These are phyloP conservation scores for Ceratocystis harringtonii DNA, from an alignment of 2,329 filamentous ascomycete genomes.

Conservation along the genomic window DNA sequence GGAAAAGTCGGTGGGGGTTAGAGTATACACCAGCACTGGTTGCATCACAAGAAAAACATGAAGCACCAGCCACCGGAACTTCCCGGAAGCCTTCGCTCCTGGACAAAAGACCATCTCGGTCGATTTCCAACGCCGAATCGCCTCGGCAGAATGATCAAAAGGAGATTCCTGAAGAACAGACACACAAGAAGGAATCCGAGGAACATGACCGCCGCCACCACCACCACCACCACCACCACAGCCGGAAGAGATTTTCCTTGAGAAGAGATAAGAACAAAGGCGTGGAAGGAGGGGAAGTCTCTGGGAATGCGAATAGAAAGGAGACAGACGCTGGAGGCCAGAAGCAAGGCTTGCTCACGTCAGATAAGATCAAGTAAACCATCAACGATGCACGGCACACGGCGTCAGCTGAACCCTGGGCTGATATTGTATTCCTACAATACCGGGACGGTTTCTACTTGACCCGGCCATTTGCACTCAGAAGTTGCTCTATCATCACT, in stretches of 20 bases:
- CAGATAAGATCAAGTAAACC: slow-evolving; percentile 53
- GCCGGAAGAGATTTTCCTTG: slow-evolving; percentile 12
- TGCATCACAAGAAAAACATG: not conserved
- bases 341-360: slow-evolving; percentile 23
- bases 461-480: slow-evolving; percentile 12
- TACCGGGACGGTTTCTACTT: slow-evolving; percentile 16
- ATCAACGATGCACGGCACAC: slow-evolving; percentile 12
- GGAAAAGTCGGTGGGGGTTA: slow-evolving; percentile 5
- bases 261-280: slow-evolving; percentile 8
- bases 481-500: slow-evolving; percentile 28
- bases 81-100: not conserved
- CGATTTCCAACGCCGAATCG: not conserved
- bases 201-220: not conserved
- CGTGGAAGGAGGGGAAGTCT: not conserved
- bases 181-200: not conserved
- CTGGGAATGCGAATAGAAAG: not conserved
- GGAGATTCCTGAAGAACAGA: not conserved
- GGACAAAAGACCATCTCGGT: not conserved
- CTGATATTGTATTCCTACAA: slow-evolving; percentile 22
- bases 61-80: not conserved
- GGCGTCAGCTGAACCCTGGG: slow-evolving; percentile 11
- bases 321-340: not conserved
- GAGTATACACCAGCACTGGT: not conserved
- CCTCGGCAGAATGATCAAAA: not conserved
- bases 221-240: not conserved